Evolutionary conservation across 2,329 filamentous ascomycete species (phyloP), one percentile per base, ranked within the genome.

Genomic region (Thielaviopsis populi): DNA sequence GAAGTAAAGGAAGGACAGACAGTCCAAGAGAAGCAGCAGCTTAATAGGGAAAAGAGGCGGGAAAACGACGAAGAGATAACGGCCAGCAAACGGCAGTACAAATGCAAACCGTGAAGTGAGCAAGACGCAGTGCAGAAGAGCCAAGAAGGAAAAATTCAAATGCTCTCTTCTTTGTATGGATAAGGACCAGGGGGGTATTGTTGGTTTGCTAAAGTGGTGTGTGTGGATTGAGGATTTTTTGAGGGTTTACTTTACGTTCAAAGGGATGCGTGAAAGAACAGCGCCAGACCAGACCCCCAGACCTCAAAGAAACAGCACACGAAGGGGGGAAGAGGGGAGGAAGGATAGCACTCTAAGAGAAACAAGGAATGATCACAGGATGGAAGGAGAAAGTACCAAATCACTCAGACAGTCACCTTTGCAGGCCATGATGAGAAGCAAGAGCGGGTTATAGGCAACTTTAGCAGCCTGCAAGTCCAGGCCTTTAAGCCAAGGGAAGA

Each of bases 191-290:
- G 53, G 53, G 15, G 15, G 17, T 37, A 56, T 30, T 56, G 30
- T 37, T 56, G 53, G 53, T 56, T 30, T 56, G 27, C 53, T 56
- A 37, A 56, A 50, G 46, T 37, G 42, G 42, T 46, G 42, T 46
- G 42, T 46, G 15, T 46, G 42, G 42, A 46, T 56, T 56, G 53
- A 56, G 53, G 53, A 56, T 56, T 56, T 56, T 37, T 10, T 56
- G 27, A 27, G 53, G 53, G 27, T 56, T 56, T 56, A 56, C 53
- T 37, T n/a, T 56, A n/a, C 27, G 53, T n/a, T 56, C 24, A 56
- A 56, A 37, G 53, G 27, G 53, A 56, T 30, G 30, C 17, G 8
- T 56, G 53, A 10, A 56, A 56, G 27, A 56, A 33, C 24, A 30
- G 2, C 53, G 17, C 53, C 30, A 56, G 30, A 56, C 24, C 53